Evolutionary conservation across 352 stramenopile genomes (phyloP).

Genomic region (Globisporangium alternatum): DNA sequence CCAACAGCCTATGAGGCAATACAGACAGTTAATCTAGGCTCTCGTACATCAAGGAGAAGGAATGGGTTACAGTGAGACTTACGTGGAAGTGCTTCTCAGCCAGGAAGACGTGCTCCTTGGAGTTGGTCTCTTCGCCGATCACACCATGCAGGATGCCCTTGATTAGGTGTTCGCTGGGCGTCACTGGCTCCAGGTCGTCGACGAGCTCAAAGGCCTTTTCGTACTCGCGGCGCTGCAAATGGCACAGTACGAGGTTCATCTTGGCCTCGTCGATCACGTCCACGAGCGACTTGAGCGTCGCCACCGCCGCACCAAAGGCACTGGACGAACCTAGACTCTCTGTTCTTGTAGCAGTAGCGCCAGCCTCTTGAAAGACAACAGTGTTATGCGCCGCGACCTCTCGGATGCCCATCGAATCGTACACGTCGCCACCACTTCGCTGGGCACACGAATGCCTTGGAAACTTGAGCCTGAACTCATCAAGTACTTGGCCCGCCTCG

Average conservation of each 20-base stretch:
- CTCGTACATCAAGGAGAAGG: not conserved
- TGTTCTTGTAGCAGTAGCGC: not conserved
- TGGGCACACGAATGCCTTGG: conserved; percentile 32
- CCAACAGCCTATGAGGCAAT: conserved; percentile 33
- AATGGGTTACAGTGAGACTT: conserved; percentile 1
- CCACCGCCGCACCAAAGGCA: conserved; percentile 3
- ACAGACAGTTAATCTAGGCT: not conserved
- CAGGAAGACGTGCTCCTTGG: conserved; percentile 70
- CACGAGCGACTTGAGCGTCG: conserved; percentile 34
- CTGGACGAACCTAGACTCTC: not conserved
- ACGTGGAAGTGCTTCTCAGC: conserved; percentile 70
- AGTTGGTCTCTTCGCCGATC: conserved; percentile 55
- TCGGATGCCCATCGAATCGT: conserved; percentile 23
- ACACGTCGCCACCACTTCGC: not conserved
- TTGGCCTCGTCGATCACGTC: conserved; percentile 43
- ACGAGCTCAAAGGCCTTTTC: conserved; percentile 51
- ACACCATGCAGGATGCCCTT: conserved; percentile 62
- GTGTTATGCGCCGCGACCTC: conserved; percentile 55
- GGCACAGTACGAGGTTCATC: conserved; percentile 53
- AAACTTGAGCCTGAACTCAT: conserved; percentile 61
- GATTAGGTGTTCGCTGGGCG: conserved; percentile 38
- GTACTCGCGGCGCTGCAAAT: conserved; percentile 48
- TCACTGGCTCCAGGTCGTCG: conserved; percentile 50
- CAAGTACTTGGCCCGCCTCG: conserved; percentile 78
- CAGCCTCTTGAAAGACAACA: conserved; percentile 39